Conservation (phyloP, 2,329 filamentous ascomycete species). For the Leptographium procerum region DNA sequence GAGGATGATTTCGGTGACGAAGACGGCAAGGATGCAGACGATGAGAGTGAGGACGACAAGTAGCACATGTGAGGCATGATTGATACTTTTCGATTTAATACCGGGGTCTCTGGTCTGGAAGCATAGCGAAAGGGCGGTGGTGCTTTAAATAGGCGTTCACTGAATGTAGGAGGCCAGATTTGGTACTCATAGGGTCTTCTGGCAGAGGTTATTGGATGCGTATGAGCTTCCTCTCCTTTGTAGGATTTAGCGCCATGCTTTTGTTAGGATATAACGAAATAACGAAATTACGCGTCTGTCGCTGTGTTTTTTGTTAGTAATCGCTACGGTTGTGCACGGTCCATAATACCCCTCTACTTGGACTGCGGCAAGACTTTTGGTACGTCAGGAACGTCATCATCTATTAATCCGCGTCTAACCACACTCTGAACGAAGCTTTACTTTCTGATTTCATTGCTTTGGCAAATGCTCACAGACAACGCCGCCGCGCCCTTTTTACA, state of each 20-base stretch:
- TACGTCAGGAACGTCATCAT: neutral
- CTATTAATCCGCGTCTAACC: neutral
- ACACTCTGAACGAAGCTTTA: neutral
- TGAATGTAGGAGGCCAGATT: neutral
- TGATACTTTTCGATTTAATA: neutral
- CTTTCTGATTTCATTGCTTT: neutral
- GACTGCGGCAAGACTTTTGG: neutral
- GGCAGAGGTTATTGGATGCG: neutral
- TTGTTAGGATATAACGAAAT: too few species aligned
- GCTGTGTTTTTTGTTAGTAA: too few species aligned
- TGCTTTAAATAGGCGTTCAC: neutral
- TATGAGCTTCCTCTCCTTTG: too few species aligned
- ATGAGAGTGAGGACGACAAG: slow-evolving; percentile 33
- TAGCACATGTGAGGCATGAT: neutral
- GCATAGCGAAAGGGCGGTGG: neutral
- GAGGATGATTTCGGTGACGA: slow-evolving; percentile 24
- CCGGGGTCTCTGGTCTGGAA: neutral
- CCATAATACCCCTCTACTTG: neutral
- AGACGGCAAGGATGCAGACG: slow-evolving; percentile 45
- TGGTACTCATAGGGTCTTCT: neutral
- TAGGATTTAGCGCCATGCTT: too few species aligned
- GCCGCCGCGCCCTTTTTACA: too few species aligned
- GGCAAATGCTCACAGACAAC: too few species aligned
- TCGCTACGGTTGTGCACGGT: neutral
- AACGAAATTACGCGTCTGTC: too few species aligned